A percentile compares a stretch with the other conserved stretches of the same genome.
Conservation (phyloP, 1,284 basidiomycete genomes). For the Ustilago curta region DNA sequence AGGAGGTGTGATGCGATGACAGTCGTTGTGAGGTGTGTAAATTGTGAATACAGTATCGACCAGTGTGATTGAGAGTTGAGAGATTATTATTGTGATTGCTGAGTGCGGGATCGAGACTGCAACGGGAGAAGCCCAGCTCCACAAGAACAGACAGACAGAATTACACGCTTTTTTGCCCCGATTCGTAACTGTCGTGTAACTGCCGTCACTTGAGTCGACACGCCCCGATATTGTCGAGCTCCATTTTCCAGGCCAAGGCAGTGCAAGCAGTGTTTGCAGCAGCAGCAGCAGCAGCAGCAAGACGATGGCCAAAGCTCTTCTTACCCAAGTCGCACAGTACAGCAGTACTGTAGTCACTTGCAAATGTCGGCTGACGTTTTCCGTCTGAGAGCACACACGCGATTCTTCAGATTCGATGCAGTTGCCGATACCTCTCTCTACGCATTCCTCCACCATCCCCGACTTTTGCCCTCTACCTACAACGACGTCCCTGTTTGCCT, state of each 20-base stretch:
- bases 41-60: too few relatives aligned
- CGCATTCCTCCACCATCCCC: conserved; percentile 2
- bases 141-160: conserved; percentile 1
- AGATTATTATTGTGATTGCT: conserved; percentile 3
- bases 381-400: background rate
- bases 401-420: background rate
- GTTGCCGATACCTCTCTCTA: background rate
- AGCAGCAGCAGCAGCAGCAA: too few relatives aligned
- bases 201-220: too few relatives aligned
- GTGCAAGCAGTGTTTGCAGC: too few relatives aligned
- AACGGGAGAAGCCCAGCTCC: background rate
- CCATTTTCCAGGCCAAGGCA: too few relatives aligned
- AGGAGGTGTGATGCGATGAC: background rate
- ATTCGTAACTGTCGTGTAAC: too few relatives aligned
- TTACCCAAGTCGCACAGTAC: background rate
- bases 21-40: background rate
- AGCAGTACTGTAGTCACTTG: too few relatives aligned
- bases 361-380: background rate
- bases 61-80: background rate
- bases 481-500: background rate
- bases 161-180: conserved; percentile 1
- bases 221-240: background rate
- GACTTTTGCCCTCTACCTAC: background rate
- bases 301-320: background rate
- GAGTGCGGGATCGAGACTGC: too few relatives aligned